phyloP scores from a whole-genome alignment of 2,329 filamentous ascomycete species.

The Fusarium verticillioides region DNA sequence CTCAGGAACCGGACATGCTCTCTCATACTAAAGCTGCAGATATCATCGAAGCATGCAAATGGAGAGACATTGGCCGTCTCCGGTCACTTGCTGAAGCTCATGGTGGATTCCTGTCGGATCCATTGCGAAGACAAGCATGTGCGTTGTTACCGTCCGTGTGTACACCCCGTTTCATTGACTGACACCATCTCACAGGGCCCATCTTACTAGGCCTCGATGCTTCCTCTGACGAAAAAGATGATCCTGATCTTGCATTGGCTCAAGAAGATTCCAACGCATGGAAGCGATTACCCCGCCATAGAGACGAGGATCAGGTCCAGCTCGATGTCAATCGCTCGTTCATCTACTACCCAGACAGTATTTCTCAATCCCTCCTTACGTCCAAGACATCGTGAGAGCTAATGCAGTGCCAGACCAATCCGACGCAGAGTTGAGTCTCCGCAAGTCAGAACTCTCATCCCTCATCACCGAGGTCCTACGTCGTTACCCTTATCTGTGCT shows the following conservation, averaged over 20 bases:
- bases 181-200: constrained; percentile 64
- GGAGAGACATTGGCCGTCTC: constrained; percentile 66
- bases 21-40: constrained; percentile 50
- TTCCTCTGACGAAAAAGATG: constrained; percentile 26
- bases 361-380: constrained; percentile 30
- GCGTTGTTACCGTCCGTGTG: constrained; percentile 54
- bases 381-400: constrained; percentile 2
- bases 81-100: constrained; percentile 68
- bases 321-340: constrained; percentile 97
- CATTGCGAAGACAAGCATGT: constrained; percentile 81
- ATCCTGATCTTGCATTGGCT: background rate
- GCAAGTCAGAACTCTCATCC: constrained; percentile 80
- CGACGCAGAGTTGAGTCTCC: constrained; percentile 72
- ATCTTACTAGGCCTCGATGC: constrained; percentile 61
- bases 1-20: constrained; percentile 23
- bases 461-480: constrained; percentile 86
- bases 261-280: constrained; percentile 54
- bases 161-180: constrained; percentile 20
- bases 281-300: constrained; percentile 76
- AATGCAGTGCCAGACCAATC: constrained; percentile 66
- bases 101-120: constrained; percentile 75
- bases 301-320: constrained; percentile 89
- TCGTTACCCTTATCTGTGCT: constrained; percentile 83
- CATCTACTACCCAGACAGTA: constrained; percentile 90
- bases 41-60: constrained; percentile 67